Evolutionary conservation across 2,329 filamentous ascomycete genomes (phyloP).

Genomic region (Pseudogymnoascus verrucosus): DNA sequence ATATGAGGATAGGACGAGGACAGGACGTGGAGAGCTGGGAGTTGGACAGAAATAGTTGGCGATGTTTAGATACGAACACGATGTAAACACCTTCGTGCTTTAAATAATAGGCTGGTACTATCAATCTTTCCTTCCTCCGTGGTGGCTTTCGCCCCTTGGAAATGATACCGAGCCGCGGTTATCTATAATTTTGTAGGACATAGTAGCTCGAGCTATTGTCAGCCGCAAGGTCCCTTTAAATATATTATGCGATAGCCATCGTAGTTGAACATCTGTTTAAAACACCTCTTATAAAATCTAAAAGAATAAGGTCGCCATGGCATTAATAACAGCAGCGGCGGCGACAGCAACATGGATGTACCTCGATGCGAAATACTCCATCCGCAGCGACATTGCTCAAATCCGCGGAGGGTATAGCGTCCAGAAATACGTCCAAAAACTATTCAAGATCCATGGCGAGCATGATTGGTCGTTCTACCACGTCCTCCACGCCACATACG

Average conservation of each 20-base stretch:
- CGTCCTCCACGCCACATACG: not conserved
- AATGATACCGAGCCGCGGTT: not conserved
- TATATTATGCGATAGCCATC: not conserved
- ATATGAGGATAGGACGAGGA: not conserved
- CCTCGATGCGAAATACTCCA: not conserved
- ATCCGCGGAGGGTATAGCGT: not conserved
- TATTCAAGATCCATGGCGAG: not conserved
- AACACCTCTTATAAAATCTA: not conserved
- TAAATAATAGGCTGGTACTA: not conserved
- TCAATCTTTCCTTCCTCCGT: not conserved
- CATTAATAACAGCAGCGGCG: not conserved
- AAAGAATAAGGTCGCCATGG: not conserved
- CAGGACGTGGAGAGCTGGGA: not conserved
- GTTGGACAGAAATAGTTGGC: not conserved
- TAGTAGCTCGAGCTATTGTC: not conserved
- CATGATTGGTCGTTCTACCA: not conserved
- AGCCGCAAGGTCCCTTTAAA: not conserved
- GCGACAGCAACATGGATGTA: slow-evolving; percentile 1
- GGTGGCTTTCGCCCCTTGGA: not conserved
- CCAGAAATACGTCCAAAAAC: not conserved
- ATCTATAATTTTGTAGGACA: not conserved
- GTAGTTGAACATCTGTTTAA: not conserved
- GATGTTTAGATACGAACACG: not conserved
- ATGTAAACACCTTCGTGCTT: not conserved
- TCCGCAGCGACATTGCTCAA: not conserved